Conservation (phyloP, 176 grass and related monocot species). For the Thinopyrum elongatum region DNA sequence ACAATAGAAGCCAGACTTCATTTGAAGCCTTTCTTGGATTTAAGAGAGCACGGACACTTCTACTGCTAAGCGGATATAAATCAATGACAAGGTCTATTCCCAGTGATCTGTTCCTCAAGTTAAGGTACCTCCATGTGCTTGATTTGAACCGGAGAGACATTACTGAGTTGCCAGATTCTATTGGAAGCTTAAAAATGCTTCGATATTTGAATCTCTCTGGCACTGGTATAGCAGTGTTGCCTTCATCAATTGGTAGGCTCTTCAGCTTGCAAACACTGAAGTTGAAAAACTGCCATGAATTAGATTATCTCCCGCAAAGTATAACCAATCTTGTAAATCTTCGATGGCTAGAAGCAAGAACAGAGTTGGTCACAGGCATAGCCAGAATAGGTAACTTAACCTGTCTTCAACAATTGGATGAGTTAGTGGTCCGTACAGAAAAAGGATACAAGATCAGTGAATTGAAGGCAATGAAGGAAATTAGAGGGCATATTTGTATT, state of each 20-base stretch:
- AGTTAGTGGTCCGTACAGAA: conserved; percentile 56
- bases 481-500: conserved; percentile 53
- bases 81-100: conserved; percentile 40
- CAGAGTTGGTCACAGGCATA: conserved; percentile 40
- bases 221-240: conserved; percentile 46
- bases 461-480: conserved; percentile 44
- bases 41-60: conserved; percentile 54
- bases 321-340: conserved; percentile 64
- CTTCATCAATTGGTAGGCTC: conserved; percentile 54
- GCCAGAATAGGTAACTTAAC: conserved; percentile 53
- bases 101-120: conserved; percentile 46
- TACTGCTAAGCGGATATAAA: conserved; percentile 62
- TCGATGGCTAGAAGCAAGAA: conserved; percentile 52
- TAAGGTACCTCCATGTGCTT: conserved; percentile 57
- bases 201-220: conserved; percentile 58
- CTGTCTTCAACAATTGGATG: conserved; percentile 56
- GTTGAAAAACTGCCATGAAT: conserved; percentile 40
- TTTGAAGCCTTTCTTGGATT: conserved; percentile 55
- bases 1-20: conserved; percentile 34
- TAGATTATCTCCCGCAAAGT: conserved; percentile 46
- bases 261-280: conserved; percentile 61
- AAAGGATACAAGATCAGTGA: conserved; percentile 61
- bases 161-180: conserved; percentile 55
- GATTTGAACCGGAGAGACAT: conserved; percentile 55
- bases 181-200: conserved; percentile 73